Percentiles rank a stretch among this genome's conserved stretches.
phyloP scores from a whole-genome alignment of 208 protist genomes.

The Acanthamoeba healyi region DNA sequence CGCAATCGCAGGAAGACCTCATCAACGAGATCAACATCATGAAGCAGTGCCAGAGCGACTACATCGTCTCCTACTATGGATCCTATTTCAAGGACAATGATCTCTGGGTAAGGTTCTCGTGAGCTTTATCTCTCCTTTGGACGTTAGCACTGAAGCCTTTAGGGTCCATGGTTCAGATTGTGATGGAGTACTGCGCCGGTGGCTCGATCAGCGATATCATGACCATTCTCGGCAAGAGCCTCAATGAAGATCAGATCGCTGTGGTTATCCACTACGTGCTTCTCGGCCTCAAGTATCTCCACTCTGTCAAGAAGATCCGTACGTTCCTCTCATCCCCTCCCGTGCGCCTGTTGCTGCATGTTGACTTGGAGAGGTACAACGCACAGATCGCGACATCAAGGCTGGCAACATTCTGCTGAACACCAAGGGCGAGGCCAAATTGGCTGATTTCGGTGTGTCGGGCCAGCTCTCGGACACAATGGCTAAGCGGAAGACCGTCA shows the following conservation, averaged over 20 bases:
- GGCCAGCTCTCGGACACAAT: slow-evolving; percentile 91
- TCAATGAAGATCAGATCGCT: slow-evolving; percentile 49
- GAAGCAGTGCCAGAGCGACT: slow-evolving; percentile 81
- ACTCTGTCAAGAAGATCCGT: slow-evolving; percentile 85
- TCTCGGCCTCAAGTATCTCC: slow-evolving; percentile 82
- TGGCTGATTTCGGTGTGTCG: slow-evolving; percentile 90
- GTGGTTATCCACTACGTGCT: slow-evolving; percentile 39
- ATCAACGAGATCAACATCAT: slow-evolving; percentile 89
- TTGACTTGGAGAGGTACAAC: neutral
- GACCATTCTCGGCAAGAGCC: slow-evolving; percentile 39
- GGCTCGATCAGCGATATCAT: slow-evolving; percentile 64
- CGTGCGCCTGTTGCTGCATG: no score
- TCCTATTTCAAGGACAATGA: slow-evolving; percentile 83
- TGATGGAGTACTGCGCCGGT: slow-evolving; percentile 89
- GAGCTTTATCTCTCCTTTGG: no score
- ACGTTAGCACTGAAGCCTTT: no score
- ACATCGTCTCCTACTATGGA: slow-evolving; percentile 88
- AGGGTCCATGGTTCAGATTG: slow-evolving; percentile 87
- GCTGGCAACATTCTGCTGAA: slow-evolving; percentile 85
- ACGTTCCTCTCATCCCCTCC: neutral
- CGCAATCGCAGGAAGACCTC: slow-evolving; percentile 79
- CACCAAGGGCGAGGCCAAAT: slow-evolving; percentile 81
- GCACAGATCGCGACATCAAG: slow-evolving; percentile 85
- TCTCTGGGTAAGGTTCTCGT: slow-evolving; percentile 81
- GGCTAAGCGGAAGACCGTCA: slow-evolving; percentile 90